These are phyloP conservation scores for Cenchrus purpureus DNA, from an alignment of 176 grass and related monocot species.

Conservation along the genomic window DNA sequence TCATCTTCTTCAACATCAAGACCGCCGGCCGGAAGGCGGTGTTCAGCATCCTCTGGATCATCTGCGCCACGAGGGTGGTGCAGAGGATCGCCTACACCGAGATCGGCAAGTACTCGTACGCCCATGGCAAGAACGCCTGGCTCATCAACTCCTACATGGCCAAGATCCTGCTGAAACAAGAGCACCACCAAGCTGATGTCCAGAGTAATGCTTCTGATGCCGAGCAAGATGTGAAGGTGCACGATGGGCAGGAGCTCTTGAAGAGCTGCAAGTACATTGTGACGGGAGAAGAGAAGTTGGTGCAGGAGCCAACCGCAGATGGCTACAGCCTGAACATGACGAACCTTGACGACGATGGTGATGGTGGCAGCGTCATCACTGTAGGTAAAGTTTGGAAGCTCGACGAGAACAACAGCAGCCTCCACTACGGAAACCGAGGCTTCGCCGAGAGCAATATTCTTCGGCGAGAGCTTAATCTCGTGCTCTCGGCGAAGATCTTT, in stretches of 20 bases:
- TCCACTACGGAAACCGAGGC: neutral
- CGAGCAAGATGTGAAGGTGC: neutral
- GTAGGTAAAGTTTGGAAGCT: neutral
- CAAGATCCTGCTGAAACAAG: too few species aligned
- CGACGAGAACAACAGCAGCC: neutral
- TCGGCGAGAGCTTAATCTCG: too few species aligned
- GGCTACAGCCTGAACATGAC: neutral
- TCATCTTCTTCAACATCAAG: too few species aligned
- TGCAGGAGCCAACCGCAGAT: neutral
- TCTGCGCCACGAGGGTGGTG: neutral
- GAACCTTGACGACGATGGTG: too few species aligned
- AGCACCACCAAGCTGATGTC: neutral
- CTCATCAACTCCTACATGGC: neutral
- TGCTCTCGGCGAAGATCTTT: too few species aligned
- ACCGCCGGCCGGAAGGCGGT: neutral
- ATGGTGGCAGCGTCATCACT: neutral
- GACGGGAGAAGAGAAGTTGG: too few species aligned
- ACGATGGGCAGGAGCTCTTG: neutral
- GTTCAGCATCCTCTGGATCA: constrained; percentile 1
- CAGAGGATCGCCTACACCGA: neutral
- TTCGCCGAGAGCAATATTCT: too few species aligned
- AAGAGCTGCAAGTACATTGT: neutral
- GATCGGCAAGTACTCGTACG: neutral
- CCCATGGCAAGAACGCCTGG: neutral
- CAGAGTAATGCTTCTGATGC: too few species aligned